Evolutionary conservation across 2,329 filamentous ascomycete species (phyloP).

Genomic region (Trichoderma breve): DNA sequence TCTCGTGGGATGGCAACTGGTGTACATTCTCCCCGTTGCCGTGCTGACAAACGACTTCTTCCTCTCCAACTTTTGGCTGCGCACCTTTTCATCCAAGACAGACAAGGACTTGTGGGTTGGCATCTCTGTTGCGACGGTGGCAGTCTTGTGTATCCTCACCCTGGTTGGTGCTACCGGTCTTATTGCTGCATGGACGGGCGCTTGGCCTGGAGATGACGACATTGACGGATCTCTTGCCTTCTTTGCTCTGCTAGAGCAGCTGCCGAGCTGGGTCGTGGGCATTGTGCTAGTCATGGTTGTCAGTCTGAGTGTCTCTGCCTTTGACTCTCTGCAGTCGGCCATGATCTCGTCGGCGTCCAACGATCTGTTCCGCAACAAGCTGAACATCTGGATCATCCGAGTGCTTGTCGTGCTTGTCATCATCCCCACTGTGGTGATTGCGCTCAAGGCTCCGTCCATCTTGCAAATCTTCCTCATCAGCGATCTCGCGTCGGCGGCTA

Average conservation of each 20-base stretch:
- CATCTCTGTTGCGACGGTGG: slow-evolving; percentile 63
- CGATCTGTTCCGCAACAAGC: slow-evolving; percentile 78
- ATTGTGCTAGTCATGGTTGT: slow-evolving; percentile 80
- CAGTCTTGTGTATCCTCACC: slow-evolving; percentile 66
- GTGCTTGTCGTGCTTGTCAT: slow-evolving; percentile 68
- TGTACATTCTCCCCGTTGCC: slow-evolving; percentile 81
- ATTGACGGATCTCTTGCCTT: slow-evolving; percentile 64
- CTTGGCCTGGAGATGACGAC: slow-evolving; percentile 56
- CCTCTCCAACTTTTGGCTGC: slow-evolving; percentile 58
- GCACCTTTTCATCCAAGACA: slow-evolving; percentile 20
- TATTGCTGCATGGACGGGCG: slow-evolving; percentile 75
- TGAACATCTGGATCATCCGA: slow-evolving; percentile 74
- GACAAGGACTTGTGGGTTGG: slow-evolving; percentile 55
- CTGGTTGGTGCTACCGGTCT: slow-evolving; percentile 72
- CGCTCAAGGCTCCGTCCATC: slow-evolving; percentile 70
- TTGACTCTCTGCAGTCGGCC: slow-evolving; percentile 77
- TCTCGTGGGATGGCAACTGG: slow-evolving; percentile 77
- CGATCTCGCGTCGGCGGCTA: slow-evolving; percentile 73
- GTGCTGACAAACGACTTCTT: slow-evolving; percentile 86
- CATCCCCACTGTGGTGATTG: slow-evolving; percentile 70
- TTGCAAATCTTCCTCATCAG: slow-evolving; percentile 81
- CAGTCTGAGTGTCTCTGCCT: slow-evolving; percentile 71
- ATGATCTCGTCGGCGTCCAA: slow-evolving; percentile 85
- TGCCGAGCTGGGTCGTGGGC: slow-evolving; percentile 79
- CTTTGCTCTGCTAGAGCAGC: slow-evolving; percentile 68